These are phyloP conservation scores for Ceriops tagal DNA, from an alignment of 345 rosid genomes.

Conservation along the genomic window DNA sequence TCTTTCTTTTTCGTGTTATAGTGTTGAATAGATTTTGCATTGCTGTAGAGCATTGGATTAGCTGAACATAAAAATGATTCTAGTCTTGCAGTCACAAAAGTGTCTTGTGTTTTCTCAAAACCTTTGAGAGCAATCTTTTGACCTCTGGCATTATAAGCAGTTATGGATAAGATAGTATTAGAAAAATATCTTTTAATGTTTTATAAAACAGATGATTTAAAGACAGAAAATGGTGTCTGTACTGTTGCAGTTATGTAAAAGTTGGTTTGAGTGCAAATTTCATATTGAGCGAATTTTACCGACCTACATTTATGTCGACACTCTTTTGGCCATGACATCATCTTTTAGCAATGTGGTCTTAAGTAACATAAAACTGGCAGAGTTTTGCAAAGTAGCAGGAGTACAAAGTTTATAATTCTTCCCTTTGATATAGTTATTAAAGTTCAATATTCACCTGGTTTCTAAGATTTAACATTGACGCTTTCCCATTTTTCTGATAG, in stretches of 20 bases:
- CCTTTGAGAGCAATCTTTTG: neutral
- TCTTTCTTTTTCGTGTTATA: neutral
- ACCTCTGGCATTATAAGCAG: neutral
- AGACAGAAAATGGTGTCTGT: neutral
- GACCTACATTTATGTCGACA: too few relatives aligned
- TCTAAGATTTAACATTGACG: neutral
- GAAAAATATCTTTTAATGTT: neutral
- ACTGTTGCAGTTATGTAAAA: neutral
- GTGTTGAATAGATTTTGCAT: neutral
- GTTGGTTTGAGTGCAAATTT: neutral
- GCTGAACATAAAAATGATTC: neutral
- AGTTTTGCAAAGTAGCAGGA: too few relatives aligned
- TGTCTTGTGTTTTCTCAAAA: neutral
- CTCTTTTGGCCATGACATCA: too few relatives aligned
- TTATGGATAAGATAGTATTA: neutral
- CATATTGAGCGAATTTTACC: too few relatives aligned
- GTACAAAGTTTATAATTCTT: neutral
- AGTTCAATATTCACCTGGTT: neutral
- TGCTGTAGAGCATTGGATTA: slow-evolving; percentile 1
- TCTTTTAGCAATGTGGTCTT: too few relatives aligned
- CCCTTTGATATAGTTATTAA: neutral
- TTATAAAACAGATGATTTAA: neutral
- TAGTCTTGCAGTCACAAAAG: neutral
- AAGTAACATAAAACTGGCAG: too few relatives aligned
- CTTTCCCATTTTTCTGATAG: neutral